Base-by-base conservation (phyloP, 169 alveolate genomes). In the Plasmodium yoelii region DNA sequence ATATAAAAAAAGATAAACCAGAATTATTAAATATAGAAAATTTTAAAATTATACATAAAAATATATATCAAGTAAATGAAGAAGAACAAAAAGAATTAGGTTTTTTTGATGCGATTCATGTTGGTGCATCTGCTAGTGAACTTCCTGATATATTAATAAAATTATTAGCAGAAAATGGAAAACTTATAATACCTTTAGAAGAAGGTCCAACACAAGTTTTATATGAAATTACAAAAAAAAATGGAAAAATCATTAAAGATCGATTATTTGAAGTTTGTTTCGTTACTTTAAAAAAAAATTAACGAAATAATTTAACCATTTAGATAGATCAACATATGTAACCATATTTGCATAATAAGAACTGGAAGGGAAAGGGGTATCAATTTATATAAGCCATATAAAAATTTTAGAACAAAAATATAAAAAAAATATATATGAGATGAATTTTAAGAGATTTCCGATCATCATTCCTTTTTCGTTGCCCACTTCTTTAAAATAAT, bases 121-220 rank as follows among this genome's bases (percentile, higher is more conserved):
- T 84, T 0, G 91, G 91, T 13, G 91, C 91, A 59, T 84, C 91
- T n/a, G 91, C 91, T n/a, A 84, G 91, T 56, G 91, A 84, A 61
- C 84, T 84, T n/a, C 91, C 91, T 4, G 68, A 84, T 3, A 56
- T 84, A 44, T 59, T 84, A 84, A 39, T 84, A n/a, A 86, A 84
- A 9, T 47, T 84, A 18, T 12, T 84, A 28, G 91, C 91, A 42
- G 91, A 84, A 61, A 47, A 60, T 57, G 91, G 91, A 5, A 84
- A 69, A 61, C 13, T 84, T 5, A 84, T 84, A 26, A 84, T 84
- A 57, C 91, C 91, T 0, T 26, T 84, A 18, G 87, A 84, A 56
- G 91, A 84, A 39, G 87, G 86, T 26, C 59, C 34, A n/a, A 69
- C 91, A 51, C 91, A 84, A 39, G 91, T 84, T 53, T 53, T 84